These are phyloP conservation scores for Taphrina confusa DNA, from an alignment of 1,139 yeast species.

Conservation along the genomic window DNA sequence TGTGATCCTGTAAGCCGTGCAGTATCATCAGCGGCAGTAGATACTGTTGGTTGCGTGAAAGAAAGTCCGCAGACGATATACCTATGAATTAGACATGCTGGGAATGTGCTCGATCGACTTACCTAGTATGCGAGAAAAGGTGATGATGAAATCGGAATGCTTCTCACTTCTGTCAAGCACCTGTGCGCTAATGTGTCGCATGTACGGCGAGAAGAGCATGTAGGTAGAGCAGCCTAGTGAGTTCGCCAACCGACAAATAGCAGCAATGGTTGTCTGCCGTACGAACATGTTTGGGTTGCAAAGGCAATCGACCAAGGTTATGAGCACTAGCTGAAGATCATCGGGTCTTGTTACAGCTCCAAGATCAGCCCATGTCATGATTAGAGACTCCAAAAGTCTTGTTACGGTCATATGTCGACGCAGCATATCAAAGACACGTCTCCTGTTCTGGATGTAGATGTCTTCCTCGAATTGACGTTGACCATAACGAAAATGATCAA, in stretches of 20 bases:
- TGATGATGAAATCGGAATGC: constrained; percentile 52
- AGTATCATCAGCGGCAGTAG: constrained; percentile 76
- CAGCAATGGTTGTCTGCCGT: constrained; percentile 55
- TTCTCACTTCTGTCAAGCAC: constrained; percentile 77
- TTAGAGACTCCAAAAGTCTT: constrained; percentile 60
- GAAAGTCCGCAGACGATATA: constrained; percentile 61
- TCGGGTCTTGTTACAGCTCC: constrained; percentile 64
- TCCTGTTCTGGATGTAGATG: constrained; percentile 9
- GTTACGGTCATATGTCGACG: constrained; percentile 38
- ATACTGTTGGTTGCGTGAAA: constrained; percentile 68
- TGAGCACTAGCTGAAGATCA: constrained; percentile 60
- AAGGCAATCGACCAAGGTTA: constrained; percentile 61
- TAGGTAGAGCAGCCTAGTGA: constrained; percentile 30
- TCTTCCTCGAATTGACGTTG: constrained; percentile 8
- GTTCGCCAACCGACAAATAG: not conserved
- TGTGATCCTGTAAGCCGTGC: constrained; percentile 61
- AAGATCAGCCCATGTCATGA: constrained; percentile 62
- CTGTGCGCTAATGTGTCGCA: constrained; percentile 55
- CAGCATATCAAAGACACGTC: constrained; percentile 34
- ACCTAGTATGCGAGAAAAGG: constrained; percentile 58
- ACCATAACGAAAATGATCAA: constrained; percentile 13
- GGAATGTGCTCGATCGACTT: constrained; percentile 55
- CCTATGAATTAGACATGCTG: constrained; percentile 68
- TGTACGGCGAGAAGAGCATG: constrained; percentile 49
- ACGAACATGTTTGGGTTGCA: constrained; percentile 64